A percentile compares a stretch with the other conserved stretches of the same genome.
Conservation (phyloP, 352 stramenopile genomes). For the Pythium pectinolyticum region DNA sequence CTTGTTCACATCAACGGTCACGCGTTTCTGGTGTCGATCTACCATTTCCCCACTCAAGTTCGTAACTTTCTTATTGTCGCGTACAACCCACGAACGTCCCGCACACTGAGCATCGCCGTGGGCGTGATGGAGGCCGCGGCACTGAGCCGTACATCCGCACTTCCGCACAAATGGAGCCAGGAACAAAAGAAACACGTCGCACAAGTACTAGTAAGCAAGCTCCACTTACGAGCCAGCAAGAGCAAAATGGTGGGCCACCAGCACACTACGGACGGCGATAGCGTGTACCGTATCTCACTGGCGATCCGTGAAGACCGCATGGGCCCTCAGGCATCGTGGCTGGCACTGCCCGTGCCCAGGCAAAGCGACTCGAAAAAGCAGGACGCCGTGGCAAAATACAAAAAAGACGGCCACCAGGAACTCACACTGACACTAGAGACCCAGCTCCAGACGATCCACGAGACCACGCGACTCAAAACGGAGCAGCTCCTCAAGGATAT, state of each 20-base stretch:
- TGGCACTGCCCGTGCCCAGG: constrained; percentile 26
- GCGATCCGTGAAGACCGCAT: constrained; percentile 36
- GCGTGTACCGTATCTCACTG: constrained; percentile 36
- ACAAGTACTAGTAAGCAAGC: constrained; percentile 30
- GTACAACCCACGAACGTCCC: constrained; percentile 48
- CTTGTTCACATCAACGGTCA: constrained; percentile 37
- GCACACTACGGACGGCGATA: background rate
- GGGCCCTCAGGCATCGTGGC: constrained; percentile 21
- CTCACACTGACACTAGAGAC: constrained; percentile 30
- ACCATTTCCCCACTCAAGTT: constrained; percentile 56
- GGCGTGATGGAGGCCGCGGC: constrained; percentile 44
- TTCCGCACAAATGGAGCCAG: constrained; percentile 42
- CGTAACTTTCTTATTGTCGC: constrained; percentile 53
- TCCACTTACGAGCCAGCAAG: constrained; percentile 31
- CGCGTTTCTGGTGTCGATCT: constrained; percentile 54
- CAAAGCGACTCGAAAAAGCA: constrained; percentile 24
- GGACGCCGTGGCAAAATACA: constrained; percentile 38
- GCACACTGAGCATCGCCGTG: constrained; percentile 40
- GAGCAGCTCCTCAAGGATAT: constrained; percentile 24
- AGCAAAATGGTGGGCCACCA: constrained; percentile 1
- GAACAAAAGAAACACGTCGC: constrained; percentile 56
- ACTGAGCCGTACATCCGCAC: constrained; percentile 38
- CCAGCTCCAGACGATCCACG: constrained; percentile 19
- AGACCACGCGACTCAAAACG: constrained; percentile 8
- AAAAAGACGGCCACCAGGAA: constrained; percentile 31